Evolutionary conservation across 164 flowering plant species (phyloP), one percentile per base, ranked within the genome.

Genomic region (Magnolia officinalis): DNA sequence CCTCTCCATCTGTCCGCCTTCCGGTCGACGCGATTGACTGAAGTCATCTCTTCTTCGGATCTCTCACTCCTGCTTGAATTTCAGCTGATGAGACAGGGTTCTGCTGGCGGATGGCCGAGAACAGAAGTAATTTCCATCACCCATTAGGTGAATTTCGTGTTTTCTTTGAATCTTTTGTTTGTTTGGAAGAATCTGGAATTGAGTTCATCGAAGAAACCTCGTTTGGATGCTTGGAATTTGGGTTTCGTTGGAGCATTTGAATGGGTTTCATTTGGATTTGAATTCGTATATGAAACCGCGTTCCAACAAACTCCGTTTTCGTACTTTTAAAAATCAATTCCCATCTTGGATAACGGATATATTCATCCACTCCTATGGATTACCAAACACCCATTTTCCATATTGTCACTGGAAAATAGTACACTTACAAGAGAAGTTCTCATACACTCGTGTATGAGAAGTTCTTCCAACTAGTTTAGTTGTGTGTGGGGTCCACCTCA

Each of bases 31-130:
- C 68, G 29, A 65, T 65, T 6, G 68, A 65, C 24, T 11, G 4
- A 65, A 65, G 37, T 5, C 24, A 24, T 65, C 31, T 23, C 19
- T 7, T 10, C 24, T 65, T 5, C 24, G 29, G 4, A 65, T 65
- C 24, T 29, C 24, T 29, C 68, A 59, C 4, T 59, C n/a, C 63
- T 19, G 11, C 63, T 50, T 11, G 59, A 50, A 49, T 72, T 52
- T 51, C 58, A 26, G 68, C 80, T 45, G 26, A 78, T 79, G 82
- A 78, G 50, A 84, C 69, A 51, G 75, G 73, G 63, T 76, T 73
- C 50, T 31, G 72, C 52, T 71, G 58, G 66, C 72, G 76, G 71
- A 89, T 87, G 91, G 90, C 90, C 66, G 89, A 87, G 19, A 73
- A 67, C 74, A 81, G 87, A 79, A 76, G 86, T 72, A 64, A 65